Base-by-base conservation (phyloP, 2,329 filamentous ascomycete genomes). In the Biscogniauxia mediterranea region DNA sequence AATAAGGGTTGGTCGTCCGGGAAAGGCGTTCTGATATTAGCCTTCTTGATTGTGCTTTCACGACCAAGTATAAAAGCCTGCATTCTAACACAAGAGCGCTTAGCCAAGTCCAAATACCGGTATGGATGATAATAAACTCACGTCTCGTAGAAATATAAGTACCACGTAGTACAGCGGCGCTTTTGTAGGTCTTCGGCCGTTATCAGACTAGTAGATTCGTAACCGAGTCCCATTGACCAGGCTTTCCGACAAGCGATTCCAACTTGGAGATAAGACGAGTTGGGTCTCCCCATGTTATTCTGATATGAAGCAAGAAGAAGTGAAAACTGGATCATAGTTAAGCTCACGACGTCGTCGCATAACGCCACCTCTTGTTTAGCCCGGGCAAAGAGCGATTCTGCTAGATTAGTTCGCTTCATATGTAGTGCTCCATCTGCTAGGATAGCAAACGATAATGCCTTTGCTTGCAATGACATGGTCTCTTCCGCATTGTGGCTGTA, bases 81-180 rank as follows among this genome's bases (percentile, higher is more conserved):
- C 42, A 61, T 52, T 21, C 59, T 61, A 28, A 21, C 3, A 23
- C 19, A 26, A 11, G 13, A 19, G 28, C 8, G 3, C 5, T 55
- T 38, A 55, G 53, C n/a, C 19, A 13, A 38, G 26, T 55, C 5
- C 8, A 7, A 3, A 55, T 19, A 26, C 23, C 23, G 11, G 5
- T 20, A 28, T 11, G 15, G 17, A 32, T 9, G 32, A 28, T 23
- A 25, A 25, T 55, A 26, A 11, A n/a, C 59, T 58, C 57, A 58
- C 59, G 55, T 61, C 42, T 61, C 59, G 26, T 57, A 56, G 54
- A 55, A 61, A 55, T 61, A 61, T 13, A 58, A 55, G 26, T 56
- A 57, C 59, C 59, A 61, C 17, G 54, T 25, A 20, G 54, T 58
- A 8, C 49, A 49, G 19, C 59, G 59, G 21, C 56, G 59, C 46